phyloP scores from a whole-genome alignment of 2,329 filamentous ascomycete genomes.

The Claviceps sp. region DNA sequence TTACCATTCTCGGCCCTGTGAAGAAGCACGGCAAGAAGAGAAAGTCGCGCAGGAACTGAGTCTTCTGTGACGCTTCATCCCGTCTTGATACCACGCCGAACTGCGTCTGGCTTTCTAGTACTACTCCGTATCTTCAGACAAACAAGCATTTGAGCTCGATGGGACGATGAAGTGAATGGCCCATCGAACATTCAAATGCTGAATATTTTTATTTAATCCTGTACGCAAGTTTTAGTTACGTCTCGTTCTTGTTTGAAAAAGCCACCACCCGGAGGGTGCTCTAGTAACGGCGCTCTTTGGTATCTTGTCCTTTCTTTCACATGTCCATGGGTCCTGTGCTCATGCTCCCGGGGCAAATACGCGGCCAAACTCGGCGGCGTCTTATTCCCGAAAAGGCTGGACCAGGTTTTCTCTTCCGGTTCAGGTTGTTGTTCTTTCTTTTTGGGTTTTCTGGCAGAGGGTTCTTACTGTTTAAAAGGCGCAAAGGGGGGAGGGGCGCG shows the following conservation, averaged over 20 bases:
- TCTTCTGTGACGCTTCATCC: background rate
- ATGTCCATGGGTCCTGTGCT: background rate
- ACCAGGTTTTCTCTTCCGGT: background rate
- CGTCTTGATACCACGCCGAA: too few relatives aligned
- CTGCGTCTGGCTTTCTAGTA: background rate
- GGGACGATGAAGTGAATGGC: constrained; percentile 3
- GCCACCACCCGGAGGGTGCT: background rate
- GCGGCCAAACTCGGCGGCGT: background rate
- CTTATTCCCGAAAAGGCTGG: background rate
- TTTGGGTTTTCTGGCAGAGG: background rate
- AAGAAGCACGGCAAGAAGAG: constrained; percentile 25
- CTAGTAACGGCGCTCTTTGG: background rate
- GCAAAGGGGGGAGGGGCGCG: constrained; percentile 3
- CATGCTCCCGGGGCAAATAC: background rate
- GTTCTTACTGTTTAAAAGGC: background rate
- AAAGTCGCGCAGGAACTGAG: constrained; percentile 11
- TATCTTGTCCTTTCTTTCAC: background rate
- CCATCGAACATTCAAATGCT: constrained; percentile 4
- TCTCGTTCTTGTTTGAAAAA: constrained; percentile 5
- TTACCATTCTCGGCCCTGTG: constrained; percentile 40
- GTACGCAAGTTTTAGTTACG: constrained; percentile 7
- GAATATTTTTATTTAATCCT: constrained; percentile 3
- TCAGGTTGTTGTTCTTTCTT: background rate
- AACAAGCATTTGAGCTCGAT: background rate
- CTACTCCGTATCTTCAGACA: background rate